Evolutionary conservation across 2,329 filamentous ascomycete genomes (phyloP), one percentile per base, ranked within the genome.

Genomic region (Emmonsia crescens): DNA sequence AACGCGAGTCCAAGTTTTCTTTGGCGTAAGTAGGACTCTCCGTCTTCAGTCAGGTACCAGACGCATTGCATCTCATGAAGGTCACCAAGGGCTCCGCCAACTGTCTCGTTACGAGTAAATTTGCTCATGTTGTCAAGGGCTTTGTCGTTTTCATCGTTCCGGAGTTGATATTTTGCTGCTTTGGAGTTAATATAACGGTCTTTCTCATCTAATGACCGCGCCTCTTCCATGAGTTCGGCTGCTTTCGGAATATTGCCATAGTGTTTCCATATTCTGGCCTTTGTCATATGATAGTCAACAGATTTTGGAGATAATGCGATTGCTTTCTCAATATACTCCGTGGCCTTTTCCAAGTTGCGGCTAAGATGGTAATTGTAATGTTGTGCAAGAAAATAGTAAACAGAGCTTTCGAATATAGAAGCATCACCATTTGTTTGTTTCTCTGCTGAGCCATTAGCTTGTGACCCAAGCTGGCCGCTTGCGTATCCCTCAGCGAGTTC

Each of bases 141-240:
- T 68, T 86, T 86, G 59, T 95, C 89, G 70, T 90, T 94, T 72
- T 96, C 86, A 74, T 96, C 85, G 76, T 96, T 96, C 61, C 94
- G 86, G 56, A 99, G 82, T 74, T 95, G 91, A 73, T 99, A 99
- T 74, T 99, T 99, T 63, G 93, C 92, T 57, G 91, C 88, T 78
- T 99, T 99, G 66, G 91, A 95, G 80, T 99, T 99, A 81, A 97
- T 97, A 74, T 97, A 96, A 52, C 94, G 87, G 72, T 99, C 94
- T 76, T 88, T 91, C 66, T 89, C 85, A 71, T 99, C 95, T 64
- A 96, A 81, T 65, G 85, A 83, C 59, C 94, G 86, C 1, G 94
- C 94, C 66, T 87, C 80, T 68, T 96, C 89, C 91, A 99, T 97
- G 49, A 85, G 83, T 69, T 91, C 88, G 0, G 92, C 85, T 1